A percentile compares a stretch with the other conserved stretches of the same genome.
Evolutionary conservation across 805 yeast genomes (phyloP).

Genomic region (Candida verbasci): DNA sequence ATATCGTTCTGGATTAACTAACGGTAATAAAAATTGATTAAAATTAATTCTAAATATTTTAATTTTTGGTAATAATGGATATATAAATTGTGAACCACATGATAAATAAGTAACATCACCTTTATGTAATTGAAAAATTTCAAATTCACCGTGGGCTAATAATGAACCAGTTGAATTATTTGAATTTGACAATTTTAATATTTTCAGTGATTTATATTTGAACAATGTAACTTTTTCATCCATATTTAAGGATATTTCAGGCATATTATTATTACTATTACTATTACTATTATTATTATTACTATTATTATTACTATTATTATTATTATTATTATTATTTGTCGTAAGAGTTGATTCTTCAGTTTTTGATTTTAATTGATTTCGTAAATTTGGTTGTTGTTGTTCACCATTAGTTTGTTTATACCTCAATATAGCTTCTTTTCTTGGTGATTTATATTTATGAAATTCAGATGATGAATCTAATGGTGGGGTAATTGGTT

Average conservation of each 20-base stretch:
- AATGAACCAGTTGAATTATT: slow-evolving; percentile 37
- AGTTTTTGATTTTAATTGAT: slow-evolving; percentile 2
- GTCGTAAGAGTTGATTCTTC: neutral
- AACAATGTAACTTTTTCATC: slow-evolving; percentile 36
- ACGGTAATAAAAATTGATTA: slow-evolving; percentile 54
- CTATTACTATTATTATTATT: too few species aligned
- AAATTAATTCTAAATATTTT: slow-evolving; percentile 48
- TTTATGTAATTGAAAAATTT: slow-evolving; percentile 55
- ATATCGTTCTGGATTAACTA: slow-evolving; percentile 71
- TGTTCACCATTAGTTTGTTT: slow-evolving; percentile 21
- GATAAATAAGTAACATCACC: slow-evolving; percentile 57
- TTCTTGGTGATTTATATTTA: slow-evolving; percentile 28
- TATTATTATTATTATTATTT: too few species aligned
- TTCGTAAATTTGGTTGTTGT: slow-evolving; percentile 1
- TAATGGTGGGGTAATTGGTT: slow-evolving; percentile 2
- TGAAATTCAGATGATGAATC: slow-evolving; percentile 2
- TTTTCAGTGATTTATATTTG: slow-evolving; percentile 25
- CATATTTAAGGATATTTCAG: slow-evolving; percentile 15
- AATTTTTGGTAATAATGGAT: slow-evolving; percentile 67
- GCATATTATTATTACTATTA: too few species aligned
- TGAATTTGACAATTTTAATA: slow-evolving; percentile 26
- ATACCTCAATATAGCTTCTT: slow-evolving; percentile 35
- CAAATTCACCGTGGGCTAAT: slow-evolving; percentile 58
- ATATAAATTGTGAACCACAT: slow-evolving; percentile 64
- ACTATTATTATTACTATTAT: too few species aligned